Percentiles rank a stretch among this genome's conserved stretches.
These are phyloP conservation scores for Tolypocladium guangdongense DNA, from an alignment of 2,329 filamentous ascomycete species.

Conservation along the genomic window DNA sequence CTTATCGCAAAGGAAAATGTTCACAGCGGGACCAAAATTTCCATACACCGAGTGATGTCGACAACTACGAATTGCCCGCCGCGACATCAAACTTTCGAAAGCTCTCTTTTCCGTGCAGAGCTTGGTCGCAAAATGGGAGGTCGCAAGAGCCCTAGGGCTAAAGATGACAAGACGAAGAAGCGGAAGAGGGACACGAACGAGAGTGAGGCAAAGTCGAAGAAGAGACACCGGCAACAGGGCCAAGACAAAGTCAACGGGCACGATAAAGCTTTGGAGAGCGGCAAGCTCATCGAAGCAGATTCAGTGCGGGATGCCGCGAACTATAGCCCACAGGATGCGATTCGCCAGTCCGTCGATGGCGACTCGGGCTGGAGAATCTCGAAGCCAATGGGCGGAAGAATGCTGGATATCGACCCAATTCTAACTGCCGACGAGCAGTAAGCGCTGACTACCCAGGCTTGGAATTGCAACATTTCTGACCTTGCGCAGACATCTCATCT, in stretches of 20 bases:
- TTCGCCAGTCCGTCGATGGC: conserved; percentile 16
- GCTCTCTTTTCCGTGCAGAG: conserved; percentile 1
- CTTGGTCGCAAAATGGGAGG: conserved; percentile 22
- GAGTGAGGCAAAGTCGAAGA: conserved; percentile 29
- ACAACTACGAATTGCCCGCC: neutral
- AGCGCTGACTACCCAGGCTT: conserved; percentile 11
- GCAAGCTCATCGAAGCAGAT: conserved; percentile 2
- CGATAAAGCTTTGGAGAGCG: conserved; percentile 4
- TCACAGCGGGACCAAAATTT: conserved; percentile 30
- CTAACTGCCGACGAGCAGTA: conserved; percentile 52
- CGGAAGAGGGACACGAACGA: conserved; percentile 35
- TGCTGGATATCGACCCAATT: conserved; percentile 54
- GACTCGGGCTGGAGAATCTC: conserved; percentile 47
- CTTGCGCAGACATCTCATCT: conserved; percentile 52
- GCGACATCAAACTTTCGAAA: conserved; percentile 6
- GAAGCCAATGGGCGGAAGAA: conserved; percentile 53
- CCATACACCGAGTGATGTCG: conserved; percentile 7
- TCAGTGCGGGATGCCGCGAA: conserved; percentile 4
- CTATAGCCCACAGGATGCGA: conserved; percentile 13
- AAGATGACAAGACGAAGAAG: conserved; percentile 31
- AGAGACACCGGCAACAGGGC: conserved; percentile 26
- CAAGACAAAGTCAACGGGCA: conserved; percentile 17
- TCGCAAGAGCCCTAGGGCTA: conserved; percentile 17
- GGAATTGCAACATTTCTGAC: conserved; percentile 6
- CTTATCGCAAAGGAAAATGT: conserved; percentile 30